Percentiles rank a stretch among this genome's conserved stretches.
These are phyloP conservation scores for Microbotryomycetes sp. DNA, from an alignment of 1,284 basidiomycete genomes.

Conservation along the genomic window DNA sequence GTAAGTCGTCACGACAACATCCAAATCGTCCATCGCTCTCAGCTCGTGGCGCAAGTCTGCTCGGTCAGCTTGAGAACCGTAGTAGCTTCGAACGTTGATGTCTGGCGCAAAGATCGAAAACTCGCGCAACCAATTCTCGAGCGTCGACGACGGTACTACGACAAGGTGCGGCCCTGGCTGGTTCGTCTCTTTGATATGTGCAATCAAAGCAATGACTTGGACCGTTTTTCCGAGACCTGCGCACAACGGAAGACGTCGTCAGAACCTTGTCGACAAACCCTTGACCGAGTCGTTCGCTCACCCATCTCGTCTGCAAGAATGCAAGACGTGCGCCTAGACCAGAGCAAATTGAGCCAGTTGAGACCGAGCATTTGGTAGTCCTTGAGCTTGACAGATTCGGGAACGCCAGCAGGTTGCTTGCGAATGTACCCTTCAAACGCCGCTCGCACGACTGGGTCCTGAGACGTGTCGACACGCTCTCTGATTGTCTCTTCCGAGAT, in stretches of 20 bases:
- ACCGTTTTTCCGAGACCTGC: slow-evolving; percentile 93
- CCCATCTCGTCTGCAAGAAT: slow-evolving; percentile 99
- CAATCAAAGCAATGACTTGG: slow-evolving; percentile 95
- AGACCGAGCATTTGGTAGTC: slow-evolving; percentile 96
- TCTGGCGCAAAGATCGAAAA: slow-evolving; percentile 80
- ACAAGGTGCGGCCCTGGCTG: slow-evolving; percentile 81
- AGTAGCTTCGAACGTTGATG: slow-evolving; percentile 85
- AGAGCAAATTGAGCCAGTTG: slow-evolving; percentile 91
- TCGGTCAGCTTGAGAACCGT: slow-evolving; percentile 87
- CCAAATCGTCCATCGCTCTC: slow-evolving; percentile 59
- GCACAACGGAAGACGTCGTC: slow-evolving; percentile 6
- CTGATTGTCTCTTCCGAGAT: slow-evolving; percentile 43
- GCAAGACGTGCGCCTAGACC: slow-evolving; percentile 72
- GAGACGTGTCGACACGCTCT: slow-evolving; percentile 18
- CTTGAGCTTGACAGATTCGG: slow-evolving; percentile 70
- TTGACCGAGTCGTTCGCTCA: slow-evolving; percentile 41
- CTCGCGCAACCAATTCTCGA: slow-evolving; percentile 98
- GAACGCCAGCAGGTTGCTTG: slow-evolving; percentile 64
- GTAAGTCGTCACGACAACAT: slow-evolving; percentile 94
- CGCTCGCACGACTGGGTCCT: slow-evolving; percentile 30
- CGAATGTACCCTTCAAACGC: slow-evolving; percentile 52
- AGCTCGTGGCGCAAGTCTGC: slow-evolving; percentile 62
- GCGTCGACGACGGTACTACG: slow-evolving; percentile 89
- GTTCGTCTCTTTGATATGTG: slow-evolving; percentile 71
- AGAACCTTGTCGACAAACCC: background rate